Evolutionary conservation across 1,284 basidiomycete species (phyloP).

Genomic region (Microstroma glucosiphilum): DNA sequence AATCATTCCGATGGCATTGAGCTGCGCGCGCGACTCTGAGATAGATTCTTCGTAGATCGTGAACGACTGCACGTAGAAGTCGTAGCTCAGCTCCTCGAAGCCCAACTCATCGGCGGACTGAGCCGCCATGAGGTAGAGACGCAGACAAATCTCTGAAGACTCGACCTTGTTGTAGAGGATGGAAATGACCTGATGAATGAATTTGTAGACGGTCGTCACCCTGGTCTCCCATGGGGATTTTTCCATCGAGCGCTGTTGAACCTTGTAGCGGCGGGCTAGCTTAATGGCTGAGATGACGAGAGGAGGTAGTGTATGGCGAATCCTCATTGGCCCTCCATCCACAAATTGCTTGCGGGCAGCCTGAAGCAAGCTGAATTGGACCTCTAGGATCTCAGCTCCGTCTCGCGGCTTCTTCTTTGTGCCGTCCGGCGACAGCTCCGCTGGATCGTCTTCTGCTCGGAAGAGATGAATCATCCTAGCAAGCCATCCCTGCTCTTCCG

Average conservation of each 20-base stretch:
- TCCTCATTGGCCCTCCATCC: slow-evolving; percentile 40
- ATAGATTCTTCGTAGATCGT: slow-evolving; percentile 50
- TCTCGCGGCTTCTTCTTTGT: not conserved
- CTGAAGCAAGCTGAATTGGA: slow-evolving; percentile 44
- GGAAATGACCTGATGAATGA: slow-evolving; percentile 47
- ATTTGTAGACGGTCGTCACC: slow-evolving; percentile 46
- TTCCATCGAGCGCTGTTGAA: slow-evolving; percentile 19
- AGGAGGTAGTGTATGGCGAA: slow-evolving; percentile 45
- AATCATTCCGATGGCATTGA: slow-evolving; percentile 44
- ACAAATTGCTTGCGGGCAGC: slow-evolving; percentile 44
- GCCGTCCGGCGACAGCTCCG: not conserved
- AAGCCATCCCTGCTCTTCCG: slow-evolving; percentile 47
- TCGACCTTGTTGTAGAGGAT: slow-evolving; percentile 47
- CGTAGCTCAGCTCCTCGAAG: slow-evolving; percentile 48
- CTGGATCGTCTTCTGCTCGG: slow-evolving; percentile 17
- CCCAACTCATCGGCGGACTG: slow-evolving; percentile 46
- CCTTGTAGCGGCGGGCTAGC: slow-evolving; percentile 46
- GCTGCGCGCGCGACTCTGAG: slow-evolving; percentile 43
- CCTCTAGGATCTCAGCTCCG: slow-evolving; percentile 30
- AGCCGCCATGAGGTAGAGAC: slow-evolving; percentile 43
- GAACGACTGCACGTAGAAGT: slow-evolving; percentile 49
- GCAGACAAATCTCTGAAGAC: slow-evolving; percentile 42
- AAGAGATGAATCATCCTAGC: slow-evolving; percentile 48
- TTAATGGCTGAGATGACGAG: slow-evolving; percentile 41
- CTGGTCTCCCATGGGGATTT: slow-evolving; percentile 34